These are phyloP conservation scores for Kwoniella shivajii DNA, from an alignment of 1,284 basidiomycete genomes.

Conservation along the genomic window DNA sequence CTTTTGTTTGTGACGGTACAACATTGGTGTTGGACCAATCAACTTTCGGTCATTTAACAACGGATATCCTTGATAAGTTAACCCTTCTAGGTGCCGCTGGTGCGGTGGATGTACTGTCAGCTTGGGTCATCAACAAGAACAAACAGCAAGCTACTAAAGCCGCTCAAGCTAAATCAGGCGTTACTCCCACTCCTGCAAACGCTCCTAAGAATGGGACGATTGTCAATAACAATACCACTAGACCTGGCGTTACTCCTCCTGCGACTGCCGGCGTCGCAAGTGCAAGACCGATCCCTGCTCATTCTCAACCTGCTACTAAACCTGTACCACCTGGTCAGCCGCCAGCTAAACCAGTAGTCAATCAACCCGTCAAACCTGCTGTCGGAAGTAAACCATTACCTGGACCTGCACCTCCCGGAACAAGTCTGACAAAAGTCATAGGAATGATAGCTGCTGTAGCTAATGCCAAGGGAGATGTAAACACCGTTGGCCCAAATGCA, in stretches of 20 bases:
- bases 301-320: background rate
- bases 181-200: conserved; percentile 3
- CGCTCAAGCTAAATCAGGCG: conserved; percentile 23
- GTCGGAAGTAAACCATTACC: conserved; percentile 23
- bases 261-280: background rate
- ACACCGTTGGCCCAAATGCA: conserved; percentile 49
- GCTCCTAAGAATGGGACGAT: conserved; percentile 5
- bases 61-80: conserved; percentile 47
- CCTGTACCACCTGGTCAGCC: background rate
- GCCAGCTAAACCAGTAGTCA: conserved; percentile 4
- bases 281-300: background rate
- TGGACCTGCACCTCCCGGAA: conserved; percentile 47
- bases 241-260: conserved; percentile 4
- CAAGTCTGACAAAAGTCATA: conserved; percentile 48
- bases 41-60: conserved; percentile 47
- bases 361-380: background rate
- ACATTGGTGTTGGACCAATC: conserved; percentile 43
- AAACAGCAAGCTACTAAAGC: conserved; percentile 39
- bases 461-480: conserved; percentile 49
- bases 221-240: background rate
- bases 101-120: conserved; percentile 47
- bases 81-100: conserved; percentile 42
- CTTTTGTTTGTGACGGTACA: conserved; percentile 50
- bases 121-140: conserved; percentile 52
- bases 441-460: conserved; percentile 51